A percentile compares a stretch with the other conserved stretches of the same genome.
Conservation (phyloP, 306 rosid genomes). For the Castanopsis chinensis region DNA sequence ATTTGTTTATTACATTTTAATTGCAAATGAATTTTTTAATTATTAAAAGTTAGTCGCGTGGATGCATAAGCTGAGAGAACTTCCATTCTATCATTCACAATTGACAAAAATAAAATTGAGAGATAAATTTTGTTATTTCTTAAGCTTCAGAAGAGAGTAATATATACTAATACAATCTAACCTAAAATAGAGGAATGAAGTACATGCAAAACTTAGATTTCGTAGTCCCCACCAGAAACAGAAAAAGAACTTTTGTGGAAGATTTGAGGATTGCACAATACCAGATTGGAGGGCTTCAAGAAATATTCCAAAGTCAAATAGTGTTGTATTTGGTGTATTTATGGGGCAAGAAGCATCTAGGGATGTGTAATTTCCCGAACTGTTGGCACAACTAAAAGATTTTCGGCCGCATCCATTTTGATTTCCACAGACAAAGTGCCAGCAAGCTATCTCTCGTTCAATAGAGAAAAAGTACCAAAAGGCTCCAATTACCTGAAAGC, state of each 20-base stretch:
- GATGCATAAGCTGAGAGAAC: too few relatives aligned
- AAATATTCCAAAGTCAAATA: slow-evolving; percentile 39
- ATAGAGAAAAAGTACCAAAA: slow-evolving; percentile 82
- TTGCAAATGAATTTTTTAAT: too few relatives aligned
- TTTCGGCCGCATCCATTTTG: slow-evolving; percentile 23
- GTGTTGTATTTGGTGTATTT: neutral
- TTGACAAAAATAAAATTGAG: too few relatives aligned
- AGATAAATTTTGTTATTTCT: too few relatives aligned
- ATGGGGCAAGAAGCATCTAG: slow-evolving; percentile 35
- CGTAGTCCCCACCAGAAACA: slow-evolving; percentile 46
- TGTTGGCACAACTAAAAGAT: slow-evolving; percentile 48
- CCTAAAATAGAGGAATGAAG: neutral
- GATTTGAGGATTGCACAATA: slow-evolving; percentile 2
- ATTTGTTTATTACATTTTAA: too few relatives aligned
- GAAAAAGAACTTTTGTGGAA: slow-evolving; percentile 22
- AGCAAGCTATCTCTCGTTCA: slow-evolving; percentile 82
- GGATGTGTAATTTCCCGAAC: slow-evolving; percentile 9
- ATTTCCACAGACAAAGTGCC: slow-evolving; percentile 58
- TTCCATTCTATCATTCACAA: too few relatives aligned
- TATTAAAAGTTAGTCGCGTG: too few relatives aligned
- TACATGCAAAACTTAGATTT: slow-evolving; percentile 34
- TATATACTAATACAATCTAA: neutral
- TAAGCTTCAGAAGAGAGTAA: too few relatives aligned
- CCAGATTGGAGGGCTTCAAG: slow-evolving; percentile 27
- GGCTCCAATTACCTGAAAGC: slow-evolving; percentile 73